These are phyloP conservation scores for Xylaria digitata DNA, from an alignment of 2,329 filamentous ascomycete genomes.

Conservation along the genomic window DNA sequence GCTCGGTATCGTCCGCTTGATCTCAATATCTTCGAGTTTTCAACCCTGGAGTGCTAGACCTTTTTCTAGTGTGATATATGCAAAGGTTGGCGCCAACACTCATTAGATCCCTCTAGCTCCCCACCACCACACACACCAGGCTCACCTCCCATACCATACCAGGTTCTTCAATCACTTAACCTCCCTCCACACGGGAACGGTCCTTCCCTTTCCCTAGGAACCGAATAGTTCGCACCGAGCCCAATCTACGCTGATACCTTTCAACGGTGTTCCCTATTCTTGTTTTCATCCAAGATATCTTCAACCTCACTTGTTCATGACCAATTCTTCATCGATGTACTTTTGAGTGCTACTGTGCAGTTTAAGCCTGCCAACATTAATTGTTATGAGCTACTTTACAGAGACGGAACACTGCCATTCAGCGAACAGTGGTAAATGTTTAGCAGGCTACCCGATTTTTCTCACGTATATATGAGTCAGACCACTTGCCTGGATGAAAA, in stretches of 20 bases:
- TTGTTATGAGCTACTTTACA: not conserved
- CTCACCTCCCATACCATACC: conserved; percentile 21
- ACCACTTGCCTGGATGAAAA: not conserved
- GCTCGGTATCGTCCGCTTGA: not conserved
- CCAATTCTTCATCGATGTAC: conserved; percentile 1
- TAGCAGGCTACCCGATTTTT: not conserved
- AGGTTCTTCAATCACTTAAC: conserved; percentile 24
- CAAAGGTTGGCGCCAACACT: conserved; percentile 40
- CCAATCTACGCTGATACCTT: conserved; percentile 22
- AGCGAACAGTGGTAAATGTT: not conserved
- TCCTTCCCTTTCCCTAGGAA: conserved; percentile 17
- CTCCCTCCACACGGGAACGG: conserved; percentile 17
- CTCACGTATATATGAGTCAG: not conserved
- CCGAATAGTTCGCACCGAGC: conserved; percentile 6
- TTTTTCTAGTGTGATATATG: conserved; percentile 35
- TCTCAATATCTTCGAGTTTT: conserved; percentile 11
- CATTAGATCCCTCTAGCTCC: conserved; percentile 33
- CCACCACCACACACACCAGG: conserved; percentile 31
- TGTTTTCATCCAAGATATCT: conserved; percentile 26
- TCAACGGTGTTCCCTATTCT: conserved; percentile 8
- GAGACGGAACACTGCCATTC: not conserved
- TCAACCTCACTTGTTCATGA: conserved; percentile 9
- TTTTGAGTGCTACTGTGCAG: not conserved
- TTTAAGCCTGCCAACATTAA: not conserved
- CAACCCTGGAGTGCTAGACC: conserved; percentile 20